These are phyloP conservation scores for Candida buenavistaensis DNA, from an alignment of 1,139 yeast species.

Conservation along the genomic window DNA sequence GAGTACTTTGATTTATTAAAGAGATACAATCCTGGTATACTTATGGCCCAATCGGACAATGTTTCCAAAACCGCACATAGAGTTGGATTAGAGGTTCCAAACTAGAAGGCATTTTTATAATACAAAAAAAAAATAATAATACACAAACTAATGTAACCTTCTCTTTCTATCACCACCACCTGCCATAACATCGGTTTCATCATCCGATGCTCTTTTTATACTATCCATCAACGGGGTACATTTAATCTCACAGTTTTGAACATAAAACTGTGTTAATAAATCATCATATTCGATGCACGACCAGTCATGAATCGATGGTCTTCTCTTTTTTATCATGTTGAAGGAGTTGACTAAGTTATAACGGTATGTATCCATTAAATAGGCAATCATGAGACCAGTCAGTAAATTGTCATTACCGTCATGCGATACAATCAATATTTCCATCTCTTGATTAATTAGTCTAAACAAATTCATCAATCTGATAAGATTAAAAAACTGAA, in stretches of 20 bases:
- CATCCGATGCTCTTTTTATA: constrained; percentile 33
- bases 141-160: constrained; percentile 12
- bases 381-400: constrained; percentile 38
- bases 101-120: no score
- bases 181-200: constrained; percentile 14
- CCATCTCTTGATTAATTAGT: constrained; percentile 33
- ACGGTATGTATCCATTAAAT: constrained; percentile 44
- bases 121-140: no score
- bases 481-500: constrained; percentile 39
- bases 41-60: constrained; percentile 74
- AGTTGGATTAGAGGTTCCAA: constrained; percentile 64
- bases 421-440: constrained; percentile 39
- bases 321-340: constrained; percentile 17
- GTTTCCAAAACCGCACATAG: constrained; percentile 77
- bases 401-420: constrained; percentile 28
- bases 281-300: constrained; percentile 43
- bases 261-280: constrained; percentile 40
- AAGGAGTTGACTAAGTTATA: constrained; percentile 35
- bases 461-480: constrained; percentile 39
- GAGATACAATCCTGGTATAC: constrained; percentile 83
- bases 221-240: constrained; percentile 14
- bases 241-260: constrained; percentile 37
- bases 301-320: constrained; percentile 22
- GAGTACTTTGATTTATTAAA: constrained; percentile 76
- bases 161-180: constrained; percentile 18